A percentile compares a stretch with the other conserved stretches of the same genome.
These are phyloP conservation scores for Fraxinus ornus DNA, from an alignment of 305 asterid genomes.

Conservation along the genomic window DNA sequence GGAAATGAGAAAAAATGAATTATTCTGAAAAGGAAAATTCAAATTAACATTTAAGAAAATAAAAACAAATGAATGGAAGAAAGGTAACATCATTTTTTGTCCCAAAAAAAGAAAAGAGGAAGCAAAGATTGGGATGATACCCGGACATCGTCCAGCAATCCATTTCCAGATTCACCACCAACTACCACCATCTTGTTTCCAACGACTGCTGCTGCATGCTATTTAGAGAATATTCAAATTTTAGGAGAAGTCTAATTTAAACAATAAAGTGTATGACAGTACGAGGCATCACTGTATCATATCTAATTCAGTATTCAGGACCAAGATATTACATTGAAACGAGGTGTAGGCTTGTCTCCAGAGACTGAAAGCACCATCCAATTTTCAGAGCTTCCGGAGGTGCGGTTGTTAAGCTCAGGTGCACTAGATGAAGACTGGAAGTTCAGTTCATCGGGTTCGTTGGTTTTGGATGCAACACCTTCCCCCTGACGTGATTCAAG, in stretches of 20 bases:
- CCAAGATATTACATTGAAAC: conserved; percentile 60
- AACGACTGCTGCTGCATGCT: conserved; percentile 94
- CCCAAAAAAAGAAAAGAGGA: not conserved
- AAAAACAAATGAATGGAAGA: not conserved
- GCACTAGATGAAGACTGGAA: conserved; percentile 56
- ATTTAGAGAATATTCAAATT: conserved; percentile 31
- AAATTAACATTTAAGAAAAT: not conserved
- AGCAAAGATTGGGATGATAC: conserved; percentile 33
- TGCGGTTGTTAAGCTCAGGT: conserved; percentile 64
- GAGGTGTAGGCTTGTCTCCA: conserved; percentile 90
- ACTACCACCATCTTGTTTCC: conserved; percentile 96
- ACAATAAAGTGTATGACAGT: conserved; percentile 2
- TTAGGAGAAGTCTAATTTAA: conserved; percentile 6
- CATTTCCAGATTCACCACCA: conserved; percentile 89
- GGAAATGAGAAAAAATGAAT: conserved; percentile 5
- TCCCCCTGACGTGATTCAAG: conserved; percentile 52
- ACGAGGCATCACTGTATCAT: not conserved
- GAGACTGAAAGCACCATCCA: conserved; percentile 89
- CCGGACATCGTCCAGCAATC: conserved; percentile 92
- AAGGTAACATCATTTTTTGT: not conserved
- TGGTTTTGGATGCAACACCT: conserved; percentile 41
- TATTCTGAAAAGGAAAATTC: conserved; percentile 1
- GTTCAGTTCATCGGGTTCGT: conserved; percentile 60
- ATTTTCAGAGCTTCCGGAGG: conserved; percentile 83
- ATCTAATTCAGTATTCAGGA: conserved; percentile 16